Conservation (phyloP, 1,284 basidiomycete species). For the Flammula alnicola region DNA sequence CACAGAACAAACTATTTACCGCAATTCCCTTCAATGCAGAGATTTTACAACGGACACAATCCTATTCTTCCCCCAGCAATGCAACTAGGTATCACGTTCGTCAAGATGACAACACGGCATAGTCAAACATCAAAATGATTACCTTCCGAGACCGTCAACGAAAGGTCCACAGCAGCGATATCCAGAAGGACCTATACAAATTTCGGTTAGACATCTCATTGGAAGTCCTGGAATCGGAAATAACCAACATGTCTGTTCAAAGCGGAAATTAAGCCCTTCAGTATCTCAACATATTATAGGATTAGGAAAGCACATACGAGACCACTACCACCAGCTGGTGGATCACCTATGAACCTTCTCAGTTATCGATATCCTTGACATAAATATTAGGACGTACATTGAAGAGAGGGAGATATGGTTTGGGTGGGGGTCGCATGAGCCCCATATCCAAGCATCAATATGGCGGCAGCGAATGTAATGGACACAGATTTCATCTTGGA, state of each 20-base stretch:
- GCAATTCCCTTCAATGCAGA: too few species aligned
- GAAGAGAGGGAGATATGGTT: neutral
- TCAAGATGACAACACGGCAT: too few species aligned
- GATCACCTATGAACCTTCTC: constrained; percentile 1
- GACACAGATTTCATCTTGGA: too few species aligned
- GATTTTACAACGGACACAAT: too few species aligned
- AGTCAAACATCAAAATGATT: neutral
- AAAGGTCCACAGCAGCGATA: constrained; percentile 22
- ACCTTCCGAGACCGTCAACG: constrained; percentile 17
- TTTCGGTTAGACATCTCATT: neutral
- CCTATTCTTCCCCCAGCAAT: too few species aligned
- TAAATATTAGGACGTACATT: neutral
- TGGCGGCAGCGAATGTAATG: neutral
- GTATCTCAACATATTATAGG: neutral
- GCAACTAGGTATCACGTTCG: too few species aligned
- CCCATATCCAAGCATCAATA: neutral
- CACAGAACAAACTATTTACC: neutral
- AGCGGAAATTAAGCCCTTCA: neutral
- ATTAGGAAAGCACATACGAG: neutral
- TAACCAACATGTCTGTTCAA: constrained; percentile 7
- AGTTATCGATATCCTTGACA: too few species aligned
- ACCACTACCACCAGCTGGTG: constrained; percentile 6
- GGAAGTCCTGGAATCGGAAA: too few species aligned
- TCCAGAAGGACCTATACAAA: constrained; percentile 18
- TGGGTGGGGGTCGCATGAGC: neutral